Base-by-base conservation (phyloP, 2,329 filamentous ascomycete genomes). In the Polytolypa hystricis region DNA sequence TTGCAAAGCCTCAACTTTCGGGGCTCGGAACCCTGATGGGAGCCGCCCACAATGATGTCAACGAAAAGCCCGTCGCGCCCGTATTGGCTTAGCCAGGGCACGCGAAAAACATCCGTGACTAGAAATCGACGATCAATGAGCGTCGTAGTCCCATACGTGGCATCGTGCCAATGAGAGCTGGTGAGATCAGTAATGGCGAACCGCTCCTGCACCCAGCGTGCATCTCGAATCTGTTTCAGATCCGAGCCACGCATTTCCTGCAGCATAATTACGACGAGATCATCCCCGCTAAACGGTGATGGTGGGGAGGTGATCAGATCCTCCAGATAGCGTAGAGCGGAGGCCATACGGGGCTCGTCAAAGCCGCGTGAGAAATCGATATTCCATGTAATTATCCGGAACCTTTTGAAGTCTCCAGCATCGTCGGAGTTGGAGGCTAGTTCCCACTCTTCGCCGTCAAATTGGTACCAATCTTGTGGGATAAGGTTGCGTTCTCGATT, bases 1-100 rank as follows among this genome's bases (percentile, higher is more conserved):
- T 73, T 74, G 51, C 71, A 73, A 3, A 76, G 47, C 29, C 31
- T 10, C 11, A 33, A 12, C 8, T n/a, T 25, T n/a, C 7, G 7
- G n/a, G 7, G 7, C 7, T 25, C 21, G 21, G n/a, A n/a, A 7
- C 21, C 21, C n/a, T 25, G 21, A n/a, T n/a, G n/a, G n/a, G n/a
- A n/a, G n/a, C n/a, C n/a, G n/a, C n/a, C n/a, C n/a, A n/a, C n/a
- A n/a, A n/a, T n/a, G 26, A 72, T 39, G 34, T 76, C 71, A 14
- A 72, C 59, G 38, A 74, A 73, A 2, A 74, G 51, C 2, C 60
- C 70, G 44, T 76, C 71, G 5, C 71, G 60, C 26, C 64, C 64
- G 58, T 73, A 70, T n/a, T 51, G 50, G 4, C 67, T 69, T 17
- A 58, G 46, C 37, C 58, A 73, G 28, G 62, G 62, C 2, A 74